Conservation (phyloP, 2,329 filamentous ascomycete species). For the Colletotrichum trifolii region DNA sequence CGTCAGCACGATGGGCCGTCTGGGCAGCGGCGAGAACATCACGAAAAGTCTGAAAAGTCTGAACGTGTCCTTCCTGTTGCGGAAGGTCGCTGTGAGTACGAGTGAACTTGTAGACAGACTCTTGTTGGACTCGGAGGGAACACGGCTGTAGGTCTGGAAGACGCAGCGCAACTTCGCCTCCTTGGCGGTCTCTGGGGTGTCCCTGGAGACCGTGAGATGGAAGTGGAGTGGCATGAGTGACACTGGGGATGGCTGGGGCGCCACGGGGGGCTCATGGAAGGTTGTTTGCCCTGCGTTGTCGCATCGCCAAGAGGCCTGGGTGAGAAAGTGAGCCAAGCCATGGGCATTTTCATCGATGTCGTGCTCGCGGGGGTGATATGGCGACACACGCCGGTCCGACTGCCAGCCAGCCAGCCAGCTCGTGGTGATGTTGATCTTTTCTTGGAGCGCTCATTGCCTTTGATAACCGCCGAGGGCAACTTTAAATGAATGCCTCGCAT, state of each 20-base stretch:
- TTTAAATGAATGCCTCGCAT: conserved; percentile 3
- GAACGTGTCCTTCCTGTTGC: conserved; percentile 14
- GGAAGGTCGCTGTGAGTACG: conserved; percentile 21
- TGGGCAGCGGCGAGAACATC: conserved; percentile 19
- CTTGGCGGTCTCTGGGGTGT: conserved; percentile 11
- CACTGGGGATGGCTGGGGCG: background rate
- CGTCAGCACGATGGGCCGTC: conserved; percentile 27
- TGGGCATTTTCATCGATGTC: conserved; percentile 25
- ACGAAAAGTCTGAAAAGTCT: background rate
- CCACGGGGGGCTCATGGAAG: background rate
- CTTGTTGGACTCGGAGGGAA: background rate
- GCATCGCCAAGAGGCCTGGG: conserved; percentile 23
- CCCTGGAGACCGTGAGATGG: conserved; percentile 4
- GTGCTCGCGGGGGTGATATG: conserved; percentile 32
- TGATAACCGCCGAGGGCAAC: background rate
- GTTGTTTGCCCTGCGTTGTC: conserved; percentile 6
- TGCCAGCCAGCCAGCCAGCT: no score
- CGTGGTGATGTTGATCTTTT: no score
- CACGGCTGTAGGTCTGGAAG: background rate
- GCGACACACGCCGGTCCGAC: conserved; percentile 18
- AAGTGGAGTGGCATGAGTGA: background rate
- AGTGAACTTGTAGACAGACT: background rate
- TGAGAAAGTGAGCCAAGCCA: conserved; percentile 1
- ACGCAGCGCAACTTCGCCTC: background rate
- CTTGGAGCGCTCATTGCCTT: background rate